Evolutionary conservation across 768 basidiomycete species (phyloP).

Genomic region (Suillus occidentalis): DNA sequence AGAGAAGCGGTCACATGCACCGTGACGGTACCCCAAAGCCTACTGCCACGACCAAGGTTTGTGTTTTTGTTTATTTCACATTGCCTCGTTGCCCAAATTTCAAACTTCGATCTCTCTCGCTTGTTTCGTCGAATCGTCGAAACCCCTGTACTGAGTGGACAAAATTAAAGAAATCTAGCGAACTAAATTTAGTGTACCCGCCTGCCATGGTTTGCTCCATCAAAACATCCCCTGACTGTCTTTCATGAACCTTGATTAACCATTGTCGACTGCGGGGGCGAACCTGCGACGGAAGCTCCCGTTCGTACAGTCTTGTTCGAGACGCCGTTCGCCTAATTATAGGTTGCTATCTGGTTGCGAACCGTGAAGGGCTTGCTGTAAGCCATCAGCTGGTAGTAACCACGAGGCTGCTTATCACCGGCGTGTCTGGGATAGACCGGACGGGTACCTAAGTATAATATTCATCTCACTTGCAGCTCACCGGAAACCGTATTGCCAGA

Average conservation of each 20-base stretch:
- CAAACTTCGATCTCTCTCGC: not conserved
- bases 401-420: conserved; percentile 1
- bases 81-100: not conserved
- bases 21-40: not conserved
- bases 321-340: not conserved
- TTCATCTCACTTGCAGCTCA: not conserved
- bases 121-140: not conserved
- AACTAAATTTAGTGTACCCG: not conserved
- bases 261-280: not conserved
- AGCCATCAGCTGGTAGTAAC: not conserved
- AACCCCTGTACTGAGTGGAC: not conserved
- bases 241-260: not conserved
- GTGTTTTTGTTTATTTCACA: not conserved
- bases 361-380: not conserved
- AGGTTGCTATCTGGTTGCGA: not conserved
- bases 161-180: not conserved
- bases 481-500: not conserved
- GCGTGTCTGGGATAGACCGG: not conserved
- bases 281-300: not conserved
- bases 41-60: not conserved
- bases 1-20: not conserved
- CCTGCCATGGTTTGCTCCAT: not conserved
- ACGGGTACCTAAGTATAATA: not conserved
- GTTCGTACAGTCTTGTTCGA: not conserved
- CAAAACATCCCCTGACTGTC: not conserved